Evolutionary conservation across 495 filamentous ascomycete species (phyloP).

Genomic region (Aspergillus bertholletiae): DNA sequence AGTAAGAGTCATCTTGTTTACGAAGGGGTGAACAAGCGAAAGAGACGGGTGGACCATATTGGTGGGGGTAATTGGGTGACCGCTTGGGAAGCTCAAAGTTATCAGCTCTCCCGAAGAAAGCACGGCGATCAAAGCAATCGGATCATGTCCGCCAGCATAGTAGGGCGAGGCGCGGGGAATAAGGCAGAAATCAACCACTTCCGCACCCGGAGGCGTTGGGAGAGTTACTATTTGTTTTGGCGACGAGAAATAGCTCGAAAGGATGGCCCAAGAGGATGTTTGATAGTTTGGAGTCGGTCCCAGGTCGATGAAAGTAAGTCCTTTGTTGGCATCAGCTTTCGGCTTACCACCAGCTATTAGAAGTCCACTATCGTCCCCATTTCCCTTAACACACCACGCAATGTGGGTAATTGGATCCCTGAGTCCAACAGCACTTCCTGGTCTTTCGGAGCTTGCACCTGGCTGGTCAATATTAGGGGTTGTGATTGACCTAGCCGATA

Average conservation of each 20-base stretch:
- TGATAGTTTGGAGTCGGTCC: constrained; percentile 85
- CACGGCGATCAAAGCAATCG: constrained; percentile 75
- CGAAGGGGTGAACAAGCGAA: constrained; percentile 82
- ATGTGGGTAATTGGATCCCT: constrained; percentile 72
- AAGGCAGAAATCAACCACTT: constrained; percentile 76
- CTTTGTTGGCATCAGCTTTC: constrained; percentile 59
- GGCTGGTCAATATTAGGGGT: constrained; percentile 66
- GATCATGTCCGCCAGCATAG: constrained; percentile 84
- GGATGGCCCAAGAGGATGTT: constrained; percentile 82
- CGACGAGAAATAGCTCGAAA: constrained; percentile 71
- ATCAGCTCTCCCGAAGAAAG: constrained; percentile 83
- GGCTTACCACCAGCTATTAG: constrained; percentile 78
- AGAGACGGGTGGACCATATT: constrained; percentile 84
- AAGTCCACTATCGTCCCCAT: constrained; percentile 88
- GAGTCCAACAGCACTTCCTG: constrained; percentile 45
- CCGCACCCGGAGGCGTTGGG: constrained; percentile 72
- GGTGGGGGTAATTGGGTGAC: constrained; percentile 84
- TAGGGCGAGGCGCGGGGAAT: constrained; percentile 79
- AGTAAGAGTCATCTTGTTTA: constrained; percentile 63
- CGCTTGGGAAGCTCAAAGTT: constrained; percentile 86
- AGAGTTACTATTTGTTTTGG: constrained; percentile 66
- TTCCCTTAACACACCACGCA: constrained; percentile 86
- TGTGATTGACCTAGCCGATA: constrained; percentile 78
- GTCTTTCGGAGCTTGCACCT: constrained; percentile 40
- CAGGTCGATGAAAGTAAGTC: constrained; percentile 84